These are phyloP conservation scores for Platanthera guangdongensis DNA, from an alignment of 106 monocot genomes.

Conservation along the genomic window DNA sequence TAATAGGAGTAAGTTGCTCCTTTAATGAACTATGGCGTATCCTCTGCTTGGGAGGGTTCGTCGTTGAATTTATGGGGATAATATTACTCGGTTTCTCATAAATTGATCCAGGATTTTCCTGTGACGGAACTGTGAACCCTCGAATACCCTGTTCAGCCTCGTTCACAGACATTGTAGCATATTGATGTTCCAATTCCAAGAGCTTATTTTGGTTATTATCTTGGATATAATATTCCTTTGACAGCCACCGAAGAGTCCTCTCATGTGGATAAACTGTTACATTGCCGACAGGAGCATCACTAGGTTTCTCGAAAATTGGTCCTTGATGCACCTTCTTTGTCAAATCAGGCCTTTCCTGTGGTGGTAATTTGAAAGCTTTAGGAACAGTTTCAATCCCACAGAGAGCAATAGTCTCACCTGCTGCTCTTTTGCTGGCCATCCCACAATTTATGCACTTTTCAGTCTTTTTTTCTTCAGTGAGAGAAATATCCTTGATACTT, in stretches of 20 bases:
- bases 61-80: not conserved
- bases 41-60: not conserved
- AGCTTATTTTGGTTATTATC: conserved; percentile 1
- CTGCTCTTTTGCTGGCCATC: conserved; percentile 8
- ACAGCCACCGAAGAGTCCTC: not conserved
- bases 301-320: conserved; percentile 4
- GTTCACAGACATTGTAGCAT: not conserved
- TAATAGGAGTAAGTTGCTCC: not conserved
- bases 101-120: not conserved
- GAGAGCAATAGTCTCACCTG: not conserved
- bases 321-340: not conserved
- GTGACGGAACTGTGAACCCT: not conserved
- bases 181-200: not conserved
- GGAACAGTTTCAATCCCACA: not conserved
- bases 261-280: not conserved
- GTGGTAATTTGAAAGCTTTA: conserved; percentile 1
- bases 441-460: conserved; percentile 5
- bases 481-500: conserved; percentile 5
- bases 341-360: not conserved
- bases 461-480: not conserved
- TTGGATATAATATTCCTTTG: conserved; percentile 6
- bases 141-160: not conserved
- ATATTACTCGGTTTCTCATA: not conserved
- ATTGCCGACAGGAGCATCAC: conserved; percentile 13
- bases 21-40: not conserved